Evolutionary conservation across 2,329 filamentous ascomycete genomes (phyloP).

Genomic region (Aspergillus spinulosporus): DNA sequence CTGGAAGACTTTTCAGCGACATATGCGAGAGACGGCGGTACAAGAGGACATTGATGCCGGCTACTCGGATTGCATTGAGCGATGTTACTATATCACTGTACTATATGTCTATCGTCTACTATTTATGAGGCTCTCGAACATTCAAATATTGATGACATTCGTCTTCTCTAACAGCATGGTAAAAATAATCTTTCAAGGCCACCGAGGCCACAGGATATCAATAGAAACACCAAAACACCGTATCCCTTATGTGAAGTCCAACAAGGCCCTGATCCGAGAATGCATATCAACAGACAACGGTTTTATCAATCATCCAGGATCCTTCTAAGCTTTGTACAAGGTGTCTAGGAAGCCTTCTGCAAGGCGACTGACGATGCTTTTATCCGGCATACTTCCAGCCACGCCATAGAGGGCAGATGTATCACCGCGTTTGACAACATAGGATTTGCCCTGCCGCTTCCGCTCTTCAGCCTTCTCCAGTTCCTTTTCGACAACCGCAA

Average conservation of each 20-base stretch:
- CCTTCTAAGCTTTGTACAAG: constrained; percentile 74
- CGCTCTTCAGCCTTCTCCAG: constrained; percentile 77
- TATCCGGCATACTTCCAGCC: constrained; percentile 90
- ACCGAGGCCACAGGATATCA: constrained; percentile 4
- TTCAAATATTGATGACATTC: not conserved
- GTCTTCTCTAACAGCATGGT: not conserved
- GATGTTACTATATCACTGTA: constrained; percentile 18
- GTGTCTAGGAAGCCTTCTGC: constrained; percentile 90
- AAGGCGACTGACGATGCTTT: constrained; percentile 87
- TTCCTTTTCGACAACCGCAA: constrained; percentile 62
- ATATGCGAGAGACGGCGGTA: not conserved
- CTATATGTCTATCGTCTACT: constrained; percentile 10
- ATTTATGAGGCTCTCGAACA: constrained; percentile 3
- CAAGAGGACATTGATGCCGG: not conserved
- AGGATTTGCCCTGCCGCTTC: constrained; percentile 58
- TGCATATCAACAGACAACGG: constrained; percentile 18
- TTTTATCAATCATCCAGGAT: not conserved
- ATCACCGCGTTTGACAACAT: constrained; percentile 60
- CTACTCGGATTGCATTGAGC: constrained; percentile 23
- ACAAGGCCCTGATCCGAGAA: not conserved
- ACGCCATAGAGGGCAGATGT: constrained; percentile 91
- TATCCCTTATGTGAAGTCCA: constrained; percentile 11
- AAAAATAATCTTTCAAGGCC: constrained; percentile 11
- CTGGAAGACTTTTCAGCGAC: not conserved
- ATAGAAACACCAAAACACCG: constrained; percentile 18